Evolutionary conservation across 495 filamentous ascomycete species (phyloP).

Genomic region (Astrothelium macrocarpum): DNA sequence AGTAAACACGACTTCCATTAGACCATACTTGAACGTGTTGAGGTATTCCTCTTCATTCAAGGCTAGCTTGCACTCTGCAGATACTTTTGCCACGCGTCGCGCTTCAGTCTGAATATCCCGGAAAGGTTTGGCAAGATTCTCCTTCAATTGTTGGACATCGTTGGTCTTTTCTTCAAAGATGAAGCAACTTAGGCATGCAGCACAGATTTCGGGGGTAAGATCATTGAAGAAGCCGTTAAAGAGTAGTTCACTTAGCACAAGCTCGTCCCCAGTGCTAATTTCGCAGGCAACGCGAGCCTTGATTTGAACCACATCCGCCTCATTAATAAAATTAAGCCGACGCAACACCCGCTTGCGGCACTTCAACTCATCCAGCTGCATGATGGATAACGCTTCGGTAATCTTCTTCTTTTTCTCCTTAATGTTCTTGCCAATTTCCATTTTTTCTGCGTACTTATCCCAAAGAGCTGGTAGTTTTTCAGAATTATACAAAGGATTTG

Average conservation of each 20-base stretch:
- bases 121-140: slow-evolving; percentile 77
- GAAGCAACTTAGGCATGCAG: slow-evolving; percentile 79
- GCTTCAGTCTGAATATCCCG: slow-evolving; percentile 78
- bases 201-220: slow-evolving; percentile 73
- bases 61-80: slow-evolving; percentile 80
- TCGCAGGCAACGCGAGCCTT: slow-evolving; percentile 96
- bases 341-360: slow-evolving; percentile 92
- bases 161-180: slow-evolving; percentile 93
- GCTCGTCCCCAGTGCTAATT: slow-evolving; percentile 86
- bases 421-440: slow-evolving; percentile 64
- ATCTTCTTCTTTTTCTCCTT: slow-evolving; percentile 83
- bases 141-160: slow-evolving; percentile 55
- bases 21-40: slow-evolving; percentile 72
- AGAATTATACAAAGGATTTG: slow-evolving; percentile 84
- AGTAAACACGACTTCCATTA: slow-evolving; percentile 92
- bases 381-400: slow-evolving; percentile 65
- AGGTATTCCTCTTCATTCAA: slow-evolving; percentile 91
- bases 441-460: slow-evolving; percentile 72
- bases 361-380: slow-evolving; percentile 93
- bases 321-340: slow-evolving; percentile 91
- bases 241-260: slow-evolving; percentile 82
- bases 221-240: slow-evolving; percentile 99
- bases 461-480: slow-evolving; percentile 72
- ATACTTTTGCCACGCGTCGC: slow-evolving; percentile 79
- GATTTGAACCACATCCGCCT: slow-evolving; percentile 83